Base-by-base conservation (phyloP, 495 filamentous ascomycete species). In the Penicillium diatomitis region DNA sequence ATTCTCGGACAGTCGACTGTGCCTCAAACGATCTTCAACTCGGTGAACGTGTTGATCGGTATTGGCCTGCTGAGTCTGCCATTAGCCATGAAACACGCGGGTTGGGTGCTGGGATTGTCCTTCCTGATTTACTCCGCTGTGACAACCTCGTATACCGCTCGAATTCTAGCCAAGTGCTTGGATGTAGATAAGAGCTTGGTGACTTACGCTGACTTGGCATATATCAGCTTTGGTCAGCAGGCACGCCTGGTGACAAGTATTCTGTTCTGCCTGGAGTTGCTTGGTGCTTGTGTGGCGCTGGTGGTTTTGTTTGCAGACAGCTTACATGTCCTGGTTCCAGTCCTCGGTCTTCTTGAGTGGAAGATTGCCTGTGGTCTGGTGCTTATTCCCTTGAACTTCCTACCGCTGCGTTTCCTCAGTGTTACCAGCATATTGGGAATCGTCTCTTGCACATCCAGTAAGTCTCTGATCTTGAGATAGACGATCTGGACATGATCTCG, bases 11-110 rank as follows among this genome's bases (percentile, higher is more conserved):
- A 91, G 72, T 94, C 87, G 7, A 98, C 92, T 3, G 70, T 96
- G 31, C 90, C 91, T 2, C 92, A 98, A 69, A 97, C 92, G 0
- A 76, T 96, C 50, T 95, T 98, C 70, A 98, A 98, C 63, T 92
- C 88, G 10, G 89, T 94, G 46, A 98, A 98, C 60, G 88, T 95
- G 34, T 68, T 98, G 37, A 90, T 98, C 51, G 92, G 92, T 11
- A 82, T 98, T 40, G 92, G 92, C 0, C 65, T 98, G 12, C 68
- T 98, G 41, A 90, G 86, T 69, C 72, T 98, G 48, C 94, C 92
- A 8, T 76, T 98, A 60, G 92, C 86, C 3, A 70, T 98, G 56
- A 89, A 86, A 52, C 90, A 96, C 57, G 82, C 87, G 30, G 92
- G 92, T 27, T 97, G 92, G 92, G 55, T 96, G 28, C 75, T 90